Evolutionary conservation across 495 filamentous ascomycete genomes (phyloP).

Genomic region (Oleoguttula mirabilis): DNA sequence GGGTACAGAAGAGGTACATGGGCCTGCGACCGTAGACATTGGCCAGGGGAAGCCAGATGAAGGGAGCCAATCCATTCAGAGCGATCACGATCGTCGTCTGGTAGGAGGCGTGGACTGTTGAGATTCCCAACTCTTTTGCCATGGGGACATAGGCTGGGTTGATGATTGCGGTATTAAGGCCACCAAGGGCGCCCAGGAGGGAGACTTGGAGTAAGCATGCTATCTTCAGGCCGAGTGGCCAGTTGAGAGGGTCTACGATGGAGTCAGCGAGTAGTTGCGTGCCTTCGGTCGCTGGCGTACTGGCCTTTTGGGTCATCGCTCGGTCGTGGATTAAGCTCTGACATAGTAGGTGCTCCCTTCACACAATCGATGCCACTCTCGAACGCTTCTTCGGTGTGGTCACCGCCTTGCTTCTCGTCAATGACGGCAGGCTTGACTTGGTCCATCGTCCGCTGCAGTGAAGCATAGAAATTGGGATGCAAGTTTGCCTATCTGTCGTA

Average conservation of each 20-base stretch:
- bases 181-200: constrained; percentile 8
- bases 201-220: constrained; percentile 6
- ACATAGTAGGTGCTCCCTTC: too few relatives aligned
- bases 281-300: background rate
- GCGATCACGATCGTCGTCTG: constrained; percentile 14
- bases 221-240: constrained; percentile 7
- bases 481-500: background rate
- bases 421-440: background rate
- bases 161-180: constrained; percentile 16
- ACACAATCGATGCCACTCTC: background rate
- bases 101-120: constrained; percentile 12
- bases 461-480: background rate
- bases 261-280: too few relatives aligned
- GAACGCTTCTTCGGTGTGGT: background rate
- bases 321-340: constrained; percentile 2
- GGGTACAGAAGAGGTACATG: constrained; percentile 8
- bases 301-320: constrained; percentile 3
- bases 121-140: constrained; percentile 12
- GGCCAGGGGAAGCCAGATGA: constrained; percentile 8
- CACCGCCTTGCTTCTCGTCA: background rate
- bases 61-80: constrained; percentile 8
- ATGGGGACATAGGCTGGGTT: constrained; percentile 15
- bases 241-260: constrained; percentile 15
- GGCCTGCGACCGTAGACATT: constrained; percentile 10
- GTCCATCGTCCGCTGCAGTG: background rate